Conservation (phyloP, 1,139 yeast species). For the Blastobotrys aristatus region DNA sequence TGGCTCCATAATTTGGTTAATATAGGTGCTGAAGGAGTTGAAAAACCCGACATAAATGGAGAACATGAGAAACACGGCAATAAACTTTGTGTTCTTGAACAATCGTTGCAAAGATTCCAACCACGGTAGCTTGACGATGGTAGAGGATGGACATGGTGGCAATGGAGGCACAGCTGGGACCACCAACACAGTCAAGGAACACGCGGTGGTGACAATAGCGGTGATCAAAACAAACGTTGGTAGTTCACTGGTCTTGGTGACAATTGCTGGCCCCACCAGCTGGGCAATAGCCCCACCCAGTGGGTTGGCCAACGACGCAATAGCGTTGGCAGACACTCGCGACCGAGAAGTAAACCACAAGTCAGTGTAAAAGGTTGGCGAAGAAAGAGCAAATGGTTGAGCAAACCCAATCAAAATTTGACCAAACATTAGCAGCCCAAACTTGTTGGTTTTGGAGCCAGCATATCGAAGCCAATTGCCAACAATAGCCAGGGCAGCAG, state of each 20-base stretch:
- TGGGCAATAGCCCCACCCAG: conserved; percentile 39
- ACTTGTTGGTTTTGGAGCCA: conserved; percentile 27
- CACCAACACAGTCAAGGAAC: conserved; percentile 23
- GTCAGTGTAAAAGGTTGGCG: conserved; percentile 35
- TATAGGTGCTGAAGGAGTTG: conserved; percentile 34
- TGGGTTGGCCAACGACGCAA: conserved; percentile 36
- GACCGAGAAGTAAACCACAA: conserved; percentile 35
- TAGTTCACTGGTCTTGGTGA: conserved; percentile 25
- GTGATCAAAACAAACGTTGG: conserved; percentile 30
- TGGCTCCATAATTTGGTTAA: conserved; percentile 35
- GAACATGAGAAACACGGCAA: conserved; percentile 28
- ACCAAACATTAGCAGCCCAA: conserved; percentile 34
- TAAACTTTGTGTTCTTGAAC: conserved; percentile 20
- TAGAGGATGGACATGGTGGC: conserved; percentile 35
- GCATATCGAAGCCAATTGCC: conserved; percentile 35
- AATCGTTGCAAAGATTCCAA: conserved; percentile 25
- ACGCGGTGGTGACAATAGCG: conserved; percentile 29
- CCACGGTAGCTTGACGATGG: conserved; percentile 27
- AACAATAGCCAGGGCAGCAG: conserved; percentile 27
- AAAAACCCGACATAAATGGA: conserved; percentile 36
- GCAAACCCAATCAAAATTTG: conserved; percentile 36
- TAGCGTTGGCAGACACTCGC: conserved; percentile 36
- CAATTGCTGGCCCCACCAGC: conserved; percentile 35
- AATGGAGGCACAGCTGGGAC: conserved; percentile 29
- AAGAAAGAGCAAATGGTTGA: conserved; percentile 35